These are phyloP conservation scores for Simmondsia chinensis DNA, from an alignment of 148 eudicot species.

Conservation along the genomic window DNA sequence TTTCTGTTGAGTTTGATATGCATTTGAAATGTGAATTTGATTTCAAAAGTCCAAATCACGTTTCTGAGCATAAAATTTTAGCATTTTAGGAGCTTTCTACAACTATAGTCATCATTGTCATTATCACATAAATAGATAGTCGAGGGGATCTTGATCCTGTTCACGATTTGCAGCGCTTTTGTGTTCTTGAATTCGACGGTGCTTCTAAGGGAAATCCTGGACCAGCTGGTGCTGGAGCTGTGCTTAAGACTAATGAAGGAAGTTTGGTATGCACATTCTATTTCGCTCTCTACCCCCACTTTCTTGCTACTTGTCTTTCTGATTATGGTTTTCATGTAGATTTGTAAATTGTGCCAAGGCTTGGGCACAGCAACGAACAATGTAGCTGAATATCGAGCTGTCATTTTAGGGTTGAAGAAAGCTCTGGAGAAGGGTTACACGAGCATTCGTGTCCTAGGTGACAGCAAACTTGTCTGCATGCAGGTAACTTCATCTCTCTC, in stretches of 20 bases:
- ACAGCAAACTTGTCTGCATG: slow-evolving; percentile 94
- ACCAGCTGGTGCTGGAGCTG: slow-evolving; percentile 91
- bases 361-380: slow-evolving; percentile 72
- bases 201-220: slow-evolving; percentile 98
- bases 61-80: no score
- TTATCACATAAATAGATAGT: no score
- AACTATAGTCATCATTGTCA: no score
- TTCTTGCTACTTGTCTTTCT: slow-evolving; percentile 4
- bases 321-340: slow-evolving; percentile 23
- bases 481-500: slow-evolving; percentile 42
- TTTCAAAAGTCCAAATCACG: no score
- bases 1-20: no score
- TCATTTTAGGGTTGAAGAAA: slow-evolving; percentile 69
- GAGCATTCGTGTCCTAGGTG: slow-evolving; percentile 60
- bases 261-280: slow-evolving; percentile 34
- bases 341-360: slow-evolving; percentile 86
- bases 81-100: no score
- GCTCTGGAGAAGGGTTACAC: slow-evolving; percentile 81
- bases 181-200: slow-evolving; percentile 87
- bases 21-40: no score
- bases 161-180: slow-evolving; percentile 38
- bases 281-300: background rate
- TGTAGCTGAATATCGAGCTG: slow-evolving; percentile 82
- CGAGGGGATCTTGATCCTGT: slow-evolving; percentile 8
- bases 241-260: slow-evolving; percentile 62